Base-by-base conservation (phyloP, 257 asterid species). In the Solanum lignicaule region DNA sequence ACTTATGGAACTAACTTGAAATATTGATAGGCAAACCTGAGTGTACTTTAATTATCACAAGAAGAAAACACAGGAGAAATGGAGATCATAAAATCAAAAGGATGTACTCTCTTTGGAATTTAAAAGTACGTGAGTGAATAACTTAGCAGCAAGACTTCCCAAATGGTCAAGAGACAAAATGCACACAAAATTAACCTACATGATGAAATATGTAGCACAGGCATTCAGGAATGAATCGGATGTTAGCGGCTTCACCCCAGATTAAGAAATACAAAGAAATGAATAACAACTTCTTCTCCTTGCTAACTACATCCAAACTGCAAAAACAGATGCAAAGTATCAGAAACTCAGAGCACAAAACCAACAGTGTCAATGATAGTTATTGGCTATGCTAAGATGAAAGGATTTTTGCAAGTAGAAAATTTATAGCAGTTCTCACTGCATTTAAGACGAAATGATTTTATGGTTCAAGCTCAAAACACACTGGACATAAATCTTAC, bases 151-250 rank as follows among this genome's bases (percentile, higher is more conserved):
- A 76, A 39, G 32, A 76, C 13, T 38, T 76, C 60, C 33, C 60
- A 46, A 81, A 48, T 48, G 66, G 69, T 48, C 41, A 81, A 46
- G 69, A 82, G 86, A 48, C 41, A 82, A 29, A 81, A 82, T 0
- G 69, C 66, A 29, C 69, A 82, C 86, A 25, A 91, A 76, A 81
- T 72, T 71, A 75, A 94, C 98, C 86, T 92, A 97, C 99, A 88
- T 96, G 98, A 90, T 97, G 99, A 92, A 97, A 95, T 87, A 97
- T 97, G 96, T 97, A 97, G 96, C 99, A 97, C 92, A 97, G 89
- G 95, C 99, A 97, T 92, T 97, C 99, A 55, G 99, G 99, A 91
- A 97, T 95, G 93, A 95, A 97, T 88, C 99, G 98, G 86, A 95
- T 89, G 91, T 97, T 97, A 66, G 99, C 93, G 69, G 98, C 98